A percentile compares a stretch with the other conserved stretches of the same genome.
Evolutionary conservation across 23 red algal genomes (phyloP).

Genomic region (Gracilaria domingensis): DNA sequence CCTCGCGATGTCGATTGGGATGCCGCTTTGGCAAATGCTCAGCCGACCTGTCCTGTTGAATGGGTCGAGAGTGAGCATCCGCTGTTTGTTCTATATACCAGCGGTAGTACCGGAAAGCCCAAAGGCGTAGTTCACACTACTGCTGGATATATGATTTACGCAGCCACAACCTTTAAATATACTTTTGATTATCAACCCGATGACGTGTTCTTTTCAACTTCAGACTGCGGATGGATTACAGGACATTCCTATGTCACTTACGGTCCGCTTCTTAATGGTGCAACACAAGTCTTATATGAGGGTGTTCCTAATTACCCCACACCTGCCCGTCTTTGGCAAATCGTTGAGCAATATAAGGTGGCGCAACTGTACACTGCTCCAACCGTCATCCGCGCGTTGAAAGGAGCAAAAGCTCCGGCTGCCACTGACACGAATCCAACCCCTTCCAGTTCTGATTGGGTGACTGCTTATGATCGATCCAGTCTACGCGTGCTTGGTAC

Average conservation of each 20-base stretch:
- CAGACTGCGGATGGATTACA: constrained; percentile 99
- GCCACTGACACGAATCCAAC: background rate
- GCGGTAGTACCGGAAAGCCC: constrained; percentile 89
- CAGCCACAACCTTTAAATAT: constrained; percentile 94
- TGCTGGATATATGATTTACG: constrained; percentile 95
- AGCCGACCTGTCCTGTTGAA: constrained; percentile 68
- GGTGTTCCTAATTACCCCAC: constrained; percentile 93
- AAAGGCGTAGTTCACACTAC: constrained; percentile 96
- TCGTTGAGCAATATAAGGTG: constrained; percentile 87
- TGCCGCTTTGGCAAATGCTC: constrained; percentile 25
- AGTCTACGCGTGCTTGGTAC: constrained; percentile 87
- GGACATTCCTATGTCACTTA: constrained; percentile 98
- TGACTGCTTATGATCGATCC: constrained; percentile 55
- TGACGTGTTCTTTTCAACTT: constrained; percentile 98
- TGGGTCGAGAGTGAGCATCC: constrained; percentile 98
- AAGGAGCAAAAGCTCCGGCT: constrained; percentile 61
- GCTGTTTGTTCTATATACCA: constrained; percentile 96
- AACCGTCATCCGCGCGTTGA: constrained; percentile 94
- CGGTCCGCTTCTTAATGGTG: constrained; percentile 94
- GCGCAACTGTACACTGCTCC: constrained; percentile 96
- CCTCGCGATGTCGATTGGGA: constrained; percentile 78
- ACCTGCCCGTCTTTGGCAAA: constrained; percentile 91
- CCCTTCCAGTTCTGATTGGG: constrained; percentile 72
- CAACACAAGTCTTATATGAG: constrained; percentile 96
- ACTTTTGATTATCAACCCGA: constrained; percentile 91